phyloP scores from a whole-genome alignment of 495 filamentous ascomycete species.

The Hypoxylon fuscum region DNA sequence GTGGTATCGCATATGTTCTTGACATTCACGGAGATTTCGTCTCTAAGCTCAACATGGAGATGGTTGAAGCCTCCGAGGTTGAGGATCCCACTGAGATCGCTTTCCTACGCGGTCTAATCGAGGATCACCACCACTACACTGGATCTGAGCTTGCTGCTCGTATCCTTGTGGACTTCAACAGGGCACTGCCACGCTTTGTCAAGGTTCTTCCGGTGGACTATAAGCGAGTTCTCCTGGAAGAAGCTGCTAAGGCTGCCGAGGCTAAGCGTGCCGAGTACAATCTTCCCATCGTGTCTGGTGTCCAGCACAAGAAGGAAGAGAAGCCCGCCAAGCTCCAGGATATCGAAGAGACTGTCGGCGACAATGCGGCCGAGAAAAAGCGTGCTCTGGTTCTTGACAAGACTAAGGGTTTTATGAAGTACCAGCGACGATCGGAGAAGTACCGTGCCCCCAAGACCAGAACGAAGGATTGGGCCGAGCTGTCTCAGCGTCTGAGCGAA shows the following conservation, averaged over 20 bases:
- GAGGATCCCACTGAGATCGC: constrained; percentile 94
- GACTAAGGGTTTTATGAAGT: constrained; percentile 99
- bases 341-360: constrained; percentile 92
- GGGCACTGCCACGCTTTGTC: constrained; percentile 90
- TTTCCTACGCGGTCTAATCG: constrained; percentile 90
- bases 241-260: constrained; percentile 83
- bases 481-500: constrained; percentile 87
- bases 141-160: constrained; percentile 96
- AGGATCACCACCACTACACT: constrained; percentile 99
- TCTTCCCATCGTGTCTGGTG: constrained; percentile 78
- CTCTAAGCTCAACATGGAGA: constrained; percentile 96
- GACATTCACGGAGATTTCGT: constrained; percentile 93
- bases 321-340: constrained; percentile 89
- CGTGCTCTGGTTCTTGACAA: constrained; percentile 95
- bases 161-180: constrained; percentile 95
- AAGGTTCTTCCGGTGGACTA: constrained; percentile 97
- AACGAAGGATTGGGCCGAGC: constrained; percentile 93
- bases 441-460: constrained; percentile 89
- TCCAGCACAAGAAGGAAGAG: constrained; percentile 68
- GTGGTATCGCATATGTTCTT: constrained; percentile 96
- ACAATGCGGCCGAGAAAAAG: constrained; percentile 89
- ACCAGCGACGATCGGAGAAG: constrained; percentile 92
- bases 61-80: constrained; percentile 92
- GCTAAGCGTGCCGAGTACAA: constrained; percentile 84
- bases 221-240: constrained; percentile 90